Evolutionary conservation across 2,329 filamentous ascomycete genomes (phyloP).

Genomic region (Geosmithia putterillii): DNA sequence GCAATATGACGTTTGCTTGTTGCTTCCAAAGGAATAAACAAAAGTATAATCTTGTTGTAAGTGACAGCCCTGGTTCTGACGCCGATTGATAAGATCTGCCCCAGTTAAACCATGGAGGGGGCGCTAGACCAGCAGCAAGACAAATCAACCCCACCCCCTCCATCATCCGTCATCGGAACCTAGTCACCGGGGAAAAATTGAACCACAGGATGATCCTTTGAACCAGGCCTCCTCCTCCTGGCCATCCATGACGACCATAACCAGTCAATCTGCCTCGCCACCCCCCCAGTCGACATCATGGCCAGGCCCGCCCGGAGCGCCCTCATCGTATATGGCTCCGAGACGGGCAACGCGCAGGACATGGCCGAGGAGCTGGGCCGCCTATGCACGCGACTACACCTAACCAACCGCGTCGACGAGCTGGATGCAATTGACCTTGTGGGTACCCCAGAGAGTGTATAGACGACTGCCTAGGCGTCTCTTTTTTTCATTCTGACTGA

Average conservation of each 20-base stretch:
- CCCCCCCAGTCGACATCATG: slow-evolving; percentile 8
- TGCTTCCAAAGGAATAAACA: no score
- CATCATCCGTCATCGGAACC: slow-evolving; percentile 2
- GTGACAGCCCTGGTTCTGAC: no score
- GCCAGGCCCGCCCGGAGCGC: slow-evolving; percentile 23
- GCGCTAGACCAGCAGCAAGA: neutral
- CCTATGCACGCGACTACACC: slow-evolving; percentile 64
- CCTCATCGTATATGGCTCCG: slow-evolving; percentile 81
- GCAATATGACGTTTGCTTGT: no score
- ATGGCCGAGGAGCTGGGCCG: slow-evolving; percentile 74
- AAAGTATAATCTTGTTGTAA: no score
- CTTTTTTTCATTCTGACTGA: slow-evolving; percentile 4
- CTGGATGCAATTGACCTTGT: slow-evolving; percentile 68
- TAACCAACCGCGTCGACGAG: slow-evolving; percentile 62
- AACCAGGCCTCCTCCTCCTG: neutral
- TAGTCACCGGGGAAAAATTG: neutral
- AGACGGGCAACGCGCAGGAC: slow-evolving; percentile 91
- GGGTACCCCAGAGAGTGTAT: no score
- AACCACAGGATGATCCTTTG: neutral
- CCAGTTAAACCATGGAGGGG: neutral
- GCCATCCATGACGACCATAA: neutral
- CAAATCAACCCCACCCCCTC: neutral
- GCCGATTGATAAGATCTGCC: slow-evolving; percentile 4
- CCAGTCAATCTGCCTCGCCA: no score
- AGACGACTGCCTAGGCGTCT: neutral